These are phyloP conservation scores for Schizochytrium sp. DNA, from an alignment of 108 stramenopile species.

Conservation along the genomic window DNA sequence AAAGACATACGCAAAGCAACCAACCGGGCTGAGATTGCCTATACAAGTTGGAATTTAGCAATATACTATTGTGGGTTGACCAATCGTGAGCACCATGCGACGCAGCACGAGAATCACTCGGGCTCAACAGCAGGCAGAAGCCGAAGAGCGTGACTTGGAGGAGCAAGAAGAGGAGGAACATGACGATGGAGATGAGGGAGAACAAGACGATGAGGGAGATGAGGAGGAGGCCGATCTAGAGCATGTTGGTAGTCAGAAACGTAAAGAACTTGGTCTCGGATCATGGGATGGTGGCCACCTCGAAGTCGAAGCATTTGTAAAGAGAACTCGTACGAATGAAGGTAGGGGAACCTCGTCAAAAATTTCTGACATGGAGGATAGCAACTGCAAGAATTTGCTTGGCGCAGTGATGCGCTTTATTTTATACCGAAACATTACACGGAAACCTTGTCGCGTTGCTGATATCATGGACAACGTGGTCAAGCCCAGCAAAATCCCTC, in stretches of 20 bases:
- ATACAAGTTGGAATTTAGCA: too few species aligned
- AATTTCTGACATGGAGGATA: neutral
- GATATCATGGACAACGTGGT: neutral
- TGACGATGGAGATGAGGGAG: conserved; percentile 22
- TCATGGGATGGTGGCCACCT: conserved; percentile 26
- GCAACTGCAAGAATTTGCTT: neutral
- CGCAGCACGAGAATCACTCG: too few species aligned
- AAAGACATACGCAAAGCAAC: too few species aligned
- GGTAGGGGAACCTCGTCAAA: neutral
- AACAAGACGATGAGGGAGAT: conserved; percentile 10
- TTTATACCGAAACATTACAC: neutral
- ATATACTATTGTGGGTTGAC: too few species aligned
- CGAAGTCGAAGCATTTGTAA: conserved; percentile 21
- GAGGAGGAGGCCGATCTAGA: conserved; percentile 38
- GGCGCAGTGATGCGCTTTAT: conserved; percentile 32
- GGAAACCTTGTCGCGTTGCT: neutral
- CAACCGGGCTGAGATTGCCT: too few species aligned
- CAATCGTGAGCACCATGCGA: too few species aligned
- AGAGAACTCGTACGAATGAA: neutral
- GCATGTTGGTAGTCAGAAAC: neutral
- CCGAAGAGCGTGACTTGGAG: neutral
- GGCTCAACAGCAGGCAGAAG: too few species aligned
- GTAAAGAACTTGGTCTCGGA: conserved; percentile 11
- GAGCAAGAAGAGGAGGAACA: neutral
- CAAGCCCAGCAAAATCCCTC: neutral